phyloP scores from a whole-genome alignment of 371 early-diverging fungal species.

The Mortierella sp. region DNA sequence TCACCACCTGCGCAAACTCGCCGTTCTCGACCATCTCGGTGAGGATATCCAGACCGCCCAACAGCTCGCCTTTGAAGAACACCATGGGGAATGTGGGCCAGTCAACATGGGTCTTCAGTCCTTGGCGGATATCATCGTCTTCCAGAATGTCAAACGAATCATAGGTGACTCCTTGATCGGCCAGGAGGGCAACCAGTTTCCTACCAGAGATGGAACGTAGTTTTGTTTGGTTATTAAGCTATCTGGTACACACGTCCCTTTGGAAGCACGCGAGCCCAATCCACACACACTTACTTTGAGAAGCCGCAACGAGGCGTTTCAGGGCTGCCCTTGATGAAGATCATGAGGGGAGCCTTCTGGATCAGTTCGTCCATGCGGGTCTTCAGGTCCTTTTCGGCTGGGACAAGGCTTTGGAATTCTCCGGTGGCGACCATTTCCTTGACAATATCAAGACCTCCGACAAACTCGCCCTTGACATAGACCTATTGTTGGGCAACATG shows the following conservation, averaged over 20 bases:
- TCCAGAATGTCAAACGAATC: slow-evolving; percentile 87
- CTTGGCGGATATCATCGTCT: slow-evolving; percentile 90
- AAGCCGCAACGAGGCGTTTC: slow-evolving; percentile 89
- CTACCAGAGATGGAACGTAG: slow-evolving; percentile 7
- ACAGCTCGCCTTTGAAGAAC: slow-evolving; percentile 90
- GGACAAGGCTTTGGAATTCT: slow-evolving; percentile 77
- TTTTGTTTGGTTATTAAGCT: neutral
- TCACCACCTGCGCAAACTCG: slow-evolving; percentile 45
- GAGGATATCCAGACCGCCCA: slow-evolving; percentile 96
- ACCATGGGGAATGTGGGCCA: slow-evolving; percentile 76
- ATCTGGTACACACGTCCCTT: neutral
- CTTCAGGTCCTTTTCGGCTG: slow-evolving; percentile 78
- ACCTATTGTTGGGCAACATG: slow-evolving; percentile 54
- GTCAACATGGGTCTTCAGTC: slow-evolving; percentile 64
- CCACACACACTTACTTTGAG: slow-evolving; percentile 62
- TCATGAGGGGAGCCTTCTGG: slow-evolving; percentile 75
- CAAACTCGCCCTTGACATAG: slow-evolving; percentile 86
- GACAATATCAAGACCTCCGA: slow-evolving; percentile 93
- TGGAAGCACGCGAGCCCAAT: too few relatives aligned
- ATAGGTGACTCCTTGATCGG: slow-evolving; percentile 76
- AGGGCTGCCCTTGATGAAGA: slow-evolving; percentile 97
- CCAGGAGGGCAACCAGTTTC: slow-evolving; percentile 73
- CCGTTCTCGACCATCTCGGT: slow-evolving; percentile 79
- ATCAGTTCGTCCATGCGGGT: slow-evolving; percentile 77
- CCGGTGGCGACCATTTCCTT: slow-evolving; percentile 85